Evolutionary conservation across 192 early-diverging fungal genomes (phyloP).

Genomic region (Gonapodya prolifera): DNA sequence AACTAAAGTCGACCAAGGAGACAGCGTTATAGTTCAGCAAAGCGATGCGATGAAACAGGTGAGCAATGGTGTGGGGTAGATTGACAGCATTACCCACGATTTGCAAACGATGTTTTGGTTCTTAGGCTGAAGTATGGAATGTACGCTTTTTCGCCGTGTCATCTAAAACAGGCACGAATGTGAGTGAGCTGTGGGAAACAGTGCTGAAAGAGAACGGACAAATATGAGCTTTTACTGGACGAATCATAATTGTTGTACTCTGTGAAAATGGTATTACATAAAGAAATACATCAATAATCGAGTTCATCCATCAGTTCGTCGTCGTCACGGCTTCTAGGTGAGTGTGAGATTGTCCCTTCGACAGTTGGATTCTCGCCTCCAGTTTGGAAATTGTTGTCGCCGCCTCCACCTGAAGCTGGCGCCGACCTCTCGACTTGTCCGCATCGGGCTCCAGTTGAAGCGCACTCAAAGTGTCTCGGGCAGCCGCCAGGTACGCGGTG

Average conservation of each 20-base stretch:
- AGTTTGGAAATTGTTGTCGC: not conserved
- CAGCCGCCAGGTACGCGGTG: not conserved
- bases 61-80: not conserved
- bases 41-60: conserved; percentile 38
- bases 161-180: conserved; percentile 33
- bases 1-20: conserved; percentile 39
- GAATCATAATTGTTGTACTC: too few species aligned
- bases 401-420: not conserved
- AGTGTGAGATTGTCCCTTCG: not conserved
- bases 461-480: not conserved
- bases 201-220: not conserved
- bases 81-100: not conserved
- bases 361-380: not conserved
- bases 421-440: not conserved
- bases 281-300: too few species aligned
- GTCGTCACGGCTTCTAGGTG: too few species aligned
- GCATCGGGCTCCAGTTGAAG: not conserved
- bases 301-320: too few species aligned
- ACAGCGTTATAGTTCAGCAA: conserved; percentile 26
- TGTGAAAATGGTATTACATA: too few species aligned
- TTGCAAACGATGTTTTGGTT: not conserved
- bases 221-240: too few species aligned
- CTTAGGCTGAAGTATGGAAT: conserved; percentile 34
- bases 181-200: conserved; percentile 34
- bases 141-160: conserved; percentile 34